Evolutionary conservation across 106 monocot genomes (phyloP), one percentile per base, ranked within the genome.

Genomic region (Gastrodia elata): DNA sequence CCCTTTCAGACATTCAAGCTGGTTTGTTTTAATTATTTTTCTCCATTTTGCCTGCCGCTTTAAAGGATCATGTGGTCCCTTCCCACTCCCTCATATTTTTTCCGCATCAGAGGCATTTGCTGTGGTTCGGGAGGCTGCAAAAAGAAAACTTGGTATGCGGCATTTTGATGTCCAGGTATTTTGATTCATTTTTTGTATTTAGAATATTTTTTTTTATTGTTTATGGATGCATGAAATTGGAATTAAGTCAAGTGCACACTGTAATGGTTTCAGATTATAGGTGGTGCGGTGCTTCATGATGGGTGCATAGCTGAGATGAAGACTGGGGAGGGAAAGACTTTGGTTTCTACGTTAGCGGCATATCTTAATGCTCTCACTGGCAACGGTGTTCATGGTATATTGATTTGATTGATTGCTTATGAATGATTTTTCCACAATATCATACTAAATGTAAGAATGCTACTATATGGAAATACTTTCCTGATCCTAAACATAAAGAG

Each of bases 271-370:
- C 39, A 99, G 98, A 93, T 99, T 55, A 89, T 99, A 80, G 93
- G 98, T 48, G 98, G 98, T 37, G 98, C 98, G 10, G 98, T 99
- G 74, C 88, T 99, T 28, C 93, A 99, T 72, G 98, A 99, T 80
- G 98, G 93, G 49, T 99, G 98, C 81, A 93, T 93, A 65, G 91
- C 98, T 30, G 98, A 93, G 88, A 99, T 99, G 93, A 99, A 98
- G 79, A 99, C 98, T 9, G 98, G 98, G 25, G 98, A 98, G 81
- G 98, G 93, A 58, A 99, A 99, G 76, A 99, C 98, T 10, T 88
- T 99, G 35, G 98, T 99, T 48, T 99, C 98, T 41, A 99, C 98
- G 38, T 74, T 99, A 48, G 91, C 93, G 68, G 98, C 98, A 39
- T 99, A 93, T 79, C 88, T 99, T 42, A 99, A 99, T 87, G 93